phyloP scores from a whole-genome alignment of 495 filamentous ascomycete species.

The Pseudotulostoma volvatum region DNA sequence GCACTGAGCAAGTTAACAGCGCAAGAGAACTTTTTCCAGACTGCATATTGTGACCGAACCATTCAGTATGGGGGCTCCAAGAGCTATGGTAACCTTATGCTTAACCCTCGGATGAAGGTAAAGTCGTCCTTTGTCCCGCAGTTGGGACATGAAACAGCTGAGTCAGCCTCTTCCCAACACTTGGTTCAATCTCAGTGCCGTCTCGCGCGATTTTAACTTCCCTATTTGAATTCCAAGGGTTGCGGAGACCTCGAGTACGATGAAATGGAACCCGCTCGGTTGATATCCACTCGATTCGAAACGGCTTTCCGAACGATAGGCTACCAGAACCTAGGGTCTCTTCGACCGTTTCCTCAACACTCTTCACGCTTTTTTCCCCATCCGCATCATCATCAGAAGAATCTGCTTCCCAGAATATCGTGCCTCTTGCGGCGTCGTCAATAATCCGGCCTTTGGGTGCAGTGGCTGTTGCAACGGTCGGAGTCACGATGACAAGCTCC shows the following conservation, averaged over 20 bases:
- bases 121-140: too few species aligned
- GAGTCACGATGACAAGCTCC: slow-evolving; percentile 42
- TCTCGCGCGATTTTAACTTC: slow-evolving; percentile 96
- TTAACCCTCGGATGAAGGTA: too few species aligned
- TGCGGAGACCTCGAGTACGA: slow-evolving; percentile 75
- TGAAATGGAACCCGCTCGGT: slow-evolving; percentile 81
- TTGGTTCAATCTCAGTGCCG: slow-evolving; percentile 84
- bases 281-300: slow-evolving; percentile 83
- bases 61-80: too few species aligned
- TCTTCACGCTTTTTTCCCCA: slow-evolving; percentile 18
- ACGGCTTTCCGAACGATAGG: slow-evolving; percentile 79
- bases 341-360: slow-evolving; percentile 25
- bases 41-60: too few species aligned
- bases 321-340: slow-evolving; percentile 20
- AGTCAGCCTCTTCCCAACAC: slow-evolving; percentile 58
- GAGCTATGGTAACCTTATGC: too few species aligned
- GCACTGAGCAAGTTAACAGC: too few species aligned
- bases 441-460: slow-evolving; percentile 82
- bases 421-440: slow-evolving; percentile 80
- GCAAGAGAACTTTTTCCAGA: too few species aligned
- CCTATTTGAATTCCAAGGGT: slow-evolving; percentile 88
- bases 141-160: too few species aligned
- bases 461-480: slow-evolving; percentile 61
- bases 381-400: slow-evolving; percentile 32
- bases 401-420: slow-evolving; percentile 94